A percentile compares a stretch with the other conserved stretches of the same genome.
These are phyloP conservation scores for Waltergamsia citrina DNA, from an alignment of 2,329 filamentous ascomycete species.

Conservation along the genomic window DNA sequence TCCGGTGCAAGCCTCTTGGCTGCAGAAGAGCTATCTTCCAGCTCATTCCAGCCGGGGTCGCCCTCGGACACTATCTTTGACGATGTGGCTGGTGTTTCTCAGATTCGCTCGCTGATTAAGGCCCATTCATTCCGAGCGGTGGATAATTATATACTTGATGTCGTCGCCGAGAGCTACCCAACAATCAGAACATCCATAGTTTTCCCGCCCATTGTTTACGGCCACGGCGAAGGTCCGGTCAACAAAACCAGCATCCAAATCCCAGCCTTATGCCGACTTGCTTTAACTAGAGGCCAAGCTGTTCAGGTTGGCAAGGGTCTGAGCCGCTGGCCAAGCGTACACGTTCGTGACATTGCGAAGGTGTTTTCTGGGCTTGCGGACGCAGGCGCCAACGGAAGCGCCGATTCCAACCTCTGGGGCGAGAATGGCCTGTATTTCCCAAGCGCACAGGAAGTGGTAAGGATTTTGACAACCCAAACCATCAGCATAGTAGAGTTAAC, in stretches of 20 bases:
- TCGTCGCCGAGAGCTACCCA: conserved; percentile 12
- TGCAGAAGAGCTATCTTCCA: conserved; percentile 18
- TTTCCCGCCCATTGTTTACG: conserved; percentile 27
- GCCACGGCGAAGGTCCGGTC: conserved; percentile 22
- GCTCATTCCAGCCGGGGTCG: conserved; percentile 18
- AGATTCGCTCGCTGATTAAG: conserved; percentile 15
- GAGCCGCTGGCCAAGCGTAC: conserved; percentile 24
- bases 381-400: conserved; percentile 12
- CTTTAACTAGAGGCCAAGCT: conserved; percentile 19
- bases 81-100: conserved; percentile 18
- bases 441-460: conserved; percentile 16
- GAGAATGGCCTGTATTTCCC: conserved; percentile 26
- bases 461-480: conserved; percentile 2
- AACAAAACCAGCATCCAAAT: conserved; percentile 31
- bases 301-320: conserved; percentile 21
- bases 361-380: conserved; percentile 19
- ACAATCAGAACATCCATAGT: conserved; percentile 23
- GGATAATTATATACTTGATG: conserved; percentile 24
- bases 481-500: neutral
- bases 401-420: conserved; percentile 21
- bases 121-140: conserved; percentile 17
- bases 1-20: conserved; percentile 25
- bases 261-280: conserved; percentile 21
- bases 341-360: conserved; percentile 20
- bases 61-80: conserved; percentile 19